A percentile compares a stretch with the other conserved stretches of the same genome.
Evolutionary conservation across 2,329 filamentous ascomycete species (phyloP).

Genomic region (Aspergillus neoniger): DNA sequence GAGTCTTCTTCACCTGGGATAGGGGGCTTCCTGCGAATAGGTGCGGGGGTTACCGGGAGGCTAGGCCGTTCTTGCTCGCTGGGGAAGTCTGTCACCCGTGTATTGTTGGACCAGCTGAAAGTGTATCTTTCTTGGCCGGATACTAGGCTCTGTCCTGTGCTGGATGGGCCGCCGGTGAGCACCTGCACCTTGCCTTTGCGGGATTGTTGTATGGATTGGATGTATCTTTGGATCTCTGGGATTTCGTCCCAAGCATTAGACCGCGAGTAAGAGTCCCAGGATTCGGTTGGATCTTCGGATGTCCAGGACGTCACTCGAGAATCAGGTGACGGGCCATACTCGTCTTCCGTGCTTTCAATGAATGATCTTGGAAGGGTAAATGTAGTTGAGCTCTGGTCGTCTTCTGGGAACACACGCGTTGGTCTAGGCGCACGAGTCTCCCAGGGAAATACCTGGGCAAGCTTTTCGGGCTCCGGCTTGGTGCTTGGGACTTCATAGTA

Average conservation of each 20-base stretch:
- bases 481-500: constrained; percentile 74
- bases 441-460: constrained; percentile 85
- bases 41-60: constrained; percentile 86
- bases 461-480: constrained; percentile 60
- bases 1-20: constrained; percentile 47
- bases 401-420: constrained; percentile 51
- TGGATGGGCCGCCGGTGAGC: constrained; percentile 23
- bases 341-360: constrained; percentile 15
- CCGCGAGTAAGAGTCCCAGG: constrained; percentile 73
- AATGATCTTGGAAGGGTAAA: constrained; percentile 7
- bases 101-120: constrained; percentile 32
- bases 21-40: constrained; percentile 63
- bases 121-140: constrained; percentile 19
- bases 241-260: constrained; percentile 93
- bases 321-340: constrained; percentile 17
- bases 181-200: constrained; percentile 53
- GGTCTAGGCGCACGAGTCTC: constrained; percentile 67
- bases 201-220: constrained; percentile 72
- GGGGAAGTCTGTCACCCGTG: constrained; percentile 84
- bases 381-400: constrained; percentile 23
- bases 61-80: constrained; percentile 79
- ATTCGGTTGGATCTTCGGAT: constrained; percentile 46
- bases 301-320: constrained; percentile 17
- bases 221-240: constrained; percentile 83
- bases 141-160: constrained; percentile 17